Evolutionary conservation across 2,329 filamentous ascomycete genomes (phyloP).

Genomic region (Fusarium proliferatum): DNA sequence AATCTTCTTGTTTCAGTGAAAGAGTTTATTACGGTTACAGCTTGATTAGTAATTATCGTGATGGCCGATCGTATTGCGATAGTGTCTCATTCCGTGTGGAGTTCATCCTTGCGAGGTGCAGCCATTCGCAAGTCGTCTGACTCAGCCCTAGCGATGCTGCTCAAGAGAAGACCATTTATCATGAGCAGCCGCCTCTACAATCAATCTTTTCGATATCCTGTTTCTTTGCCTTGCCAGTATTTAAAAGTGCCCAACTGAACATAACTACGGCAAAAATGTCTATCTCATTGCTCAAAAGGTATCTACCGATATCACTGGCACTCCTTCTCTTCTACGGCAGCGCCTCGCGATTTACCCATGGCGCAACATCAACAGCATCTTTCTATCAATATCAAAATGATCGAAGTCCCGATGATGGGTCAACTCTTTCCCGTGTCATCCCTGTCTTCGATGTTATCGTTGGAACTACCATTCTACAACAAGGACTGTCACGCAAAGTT

Average conservation of each 20-base stretch:
- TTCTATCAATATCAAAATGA: constrained; percentile 31
- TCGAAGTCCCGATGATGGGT: constrained; percentile 16
- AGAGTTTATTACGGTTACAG: not conserved
- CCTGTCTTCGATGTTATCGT: constrained; percentile 24
- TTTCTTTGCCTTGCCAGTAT: rapidly evolving
- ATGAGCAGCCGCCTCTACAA: rapidly evolving
- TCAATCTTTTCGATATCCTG: not conserved
- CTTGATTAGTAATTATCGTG: not conserved
- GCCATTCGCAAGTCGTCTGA: not conserved
- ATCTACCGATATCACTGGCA: constrained; percentile 14
- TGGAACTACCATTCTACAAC: not conserved
- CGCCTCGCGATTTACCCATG: constrained; percentile 28
- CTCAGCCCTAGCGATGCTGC: not conserved
- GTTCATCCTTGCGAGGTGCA: not conserved
- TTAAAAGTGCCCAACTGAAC: rapidly evolving
- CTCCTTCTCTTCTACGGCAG: constrained; percentile 31
- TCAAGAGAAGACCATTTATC: not conserved
- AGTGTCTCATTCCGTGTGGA: not conserved
- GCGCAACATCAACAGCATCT: constrained; percentile 10
- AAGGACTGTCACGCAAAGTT: constrained; percentile 2
- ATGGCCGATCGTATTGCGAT: not conserved
- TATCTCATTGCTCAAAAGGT: not conserved
- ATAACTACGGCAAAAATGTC: not conserved
- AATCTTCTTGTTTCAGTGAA: not conserved
- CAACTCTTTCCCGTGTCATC: constrained; percentile 1